phyloP scores from a whole-genome alignment of 1,284 basidiomycete species.

The Melanopsichium pennsylvanicum region DNA sequence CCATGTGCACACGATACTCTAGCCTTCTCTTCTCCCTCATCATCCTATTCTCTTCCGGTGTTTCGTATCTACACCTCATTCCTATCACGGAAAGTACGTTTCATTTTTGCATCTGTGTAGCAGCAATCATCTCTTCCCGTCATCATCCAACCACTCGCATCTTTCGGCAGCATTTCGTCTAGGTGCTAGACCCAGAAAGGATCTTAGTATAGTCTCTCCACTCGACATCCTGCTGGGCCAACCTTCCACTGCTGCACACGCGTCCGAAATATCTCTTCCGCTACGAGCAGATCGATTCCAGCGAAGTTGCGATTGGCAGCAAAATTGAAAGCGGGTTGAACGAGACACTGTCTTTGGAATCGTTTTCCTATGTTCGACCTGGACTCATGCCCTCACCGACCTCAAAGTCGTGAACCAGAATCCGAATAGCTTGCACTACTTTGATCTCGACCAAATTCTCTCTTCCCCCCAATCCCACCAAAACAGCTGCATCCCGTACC shows the following conservation, averaged over 20 bases:
- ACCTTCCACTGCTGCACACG: too few species aligned
- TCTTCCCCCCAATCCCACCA: neutral
- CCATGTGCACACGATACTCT: neutral
- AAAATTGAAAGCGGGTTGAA: too few species aligned
- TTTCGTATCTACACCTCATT: conserved; percentile 32
- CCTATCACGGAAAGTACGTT: conserved; percentile 44
- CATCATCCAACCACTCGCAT: neutral
- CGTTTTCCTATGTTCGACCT: too few species aligned
- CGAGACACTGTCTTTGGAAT: too few species aligned
- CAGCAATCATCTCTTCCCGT: neutral
- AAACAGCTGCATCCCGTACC: neutral
- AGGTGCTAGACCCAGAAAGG: conserved; percentile 4
- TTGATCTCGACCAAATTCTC: too few species aligned
- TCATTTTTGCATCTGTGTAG: conserved; percentile 1
- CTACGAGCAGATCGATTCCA: too few species aligned
- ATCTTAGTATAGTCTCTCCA: neutral
- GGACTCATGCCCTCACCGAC: too few species aligned
- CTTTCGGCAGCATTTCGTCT: neutral
- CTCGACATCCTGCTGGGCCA: neutral
- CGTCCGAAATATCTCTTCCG: too few species aligned
- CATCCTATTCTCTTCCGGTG: conserved; percentile 20
- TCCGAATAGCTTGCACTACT: too few species aligned
- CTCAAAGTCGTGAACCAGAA: too few species aligned
- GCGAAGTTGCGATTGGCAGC: too few species aligned
- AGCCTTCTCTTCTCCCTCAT: conserved; percentile 13